Conservation (phyloP, 139 green algal species). For the Volvox africanus region DNA sequence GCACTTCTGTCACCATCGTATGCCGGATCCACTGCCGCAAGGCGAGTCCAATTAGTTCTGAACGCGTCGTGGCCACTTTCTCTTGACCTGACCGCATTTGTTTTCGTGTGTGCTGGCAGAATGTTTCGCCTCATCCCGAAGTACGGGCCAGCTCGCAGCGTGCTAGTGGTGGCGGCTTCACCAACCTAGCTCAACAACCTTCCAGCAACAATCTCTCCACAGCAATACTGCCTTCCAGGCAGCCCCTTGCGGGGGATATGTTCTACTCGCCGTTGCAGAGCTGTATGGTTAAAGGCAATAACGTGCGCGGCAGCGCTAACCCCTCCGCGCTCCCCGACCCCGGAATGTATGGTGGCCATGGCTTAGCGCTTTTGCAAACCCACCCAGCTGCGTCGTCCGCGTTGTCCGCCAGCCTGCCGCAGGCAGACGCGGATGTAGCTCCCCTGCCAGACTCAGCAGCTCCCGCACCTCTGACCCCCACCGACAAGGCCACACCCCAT, state of each 20-base stretch:
- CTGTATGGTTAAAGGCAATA: neutral
- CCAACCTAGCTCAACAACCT: neutral
- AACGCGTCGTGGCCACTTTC: neutral
- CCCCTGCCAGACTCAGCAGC: neutral
- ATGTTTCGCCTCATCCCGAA: neutral
- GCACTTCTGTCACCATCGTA: no score
- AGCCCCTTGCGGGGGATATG: neutral
- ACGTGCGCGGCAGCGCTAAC: slow-evolving; percentile 6
- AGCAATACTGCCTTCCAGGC: neutral
- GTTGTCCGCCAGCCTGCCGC: neutral
- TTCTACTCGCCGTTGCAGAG: slow-evolving; percentile 5
- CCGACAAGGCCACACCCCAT: neutral
- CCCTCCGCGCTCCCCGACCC: neutral
- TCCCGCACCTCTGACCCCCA: neutral
- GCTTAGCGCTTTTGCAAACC: neutral
- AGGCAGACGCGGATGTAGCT: neutral
- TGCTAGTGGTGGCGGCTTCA: neutral
- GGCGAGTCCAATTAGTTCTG: neutral
- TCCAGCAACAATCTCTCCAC: neutral
- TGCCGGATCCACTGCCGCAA: no score
- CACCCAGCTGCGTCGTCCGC: neutral
- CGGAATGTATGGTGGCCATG: neutral
- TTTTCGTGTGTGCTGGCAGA: neutral
- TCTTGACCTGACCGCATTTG: neutral
- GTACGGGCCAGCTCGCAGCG: neutral